Percentiles rank a stretch among this genome's conserved stretches.
phyloP scores from a whole-genome alignment of 2,329 filamentous ascomycete genomes.

The Cytospora chrysosperma region DNA sequence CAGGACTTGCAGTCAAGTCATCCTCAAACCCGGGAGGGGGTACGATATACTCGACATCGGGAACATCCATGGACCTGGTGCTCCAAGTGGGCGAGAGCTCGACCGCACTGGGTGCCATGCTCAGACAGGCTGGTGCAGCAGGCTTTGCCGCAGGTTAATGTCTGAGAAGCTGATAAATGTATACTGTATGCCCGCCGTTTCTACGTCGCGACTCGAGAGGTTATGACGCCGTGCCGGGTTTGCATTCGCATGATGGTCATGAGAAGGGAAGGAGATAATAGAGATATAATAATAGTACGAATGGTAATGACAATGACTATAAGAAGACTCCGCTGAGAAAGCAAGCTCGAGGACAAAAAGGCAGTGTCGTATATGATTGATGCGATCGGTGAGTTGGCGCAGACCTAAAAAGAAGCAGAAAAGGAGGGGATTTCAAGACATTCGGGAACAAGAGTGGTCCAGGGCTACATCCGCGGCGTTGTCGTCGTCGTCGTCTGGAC shows the following conservation, averaged over 20 bases:
- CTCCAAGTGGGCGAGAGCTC: slow-evolving; percentile 15
- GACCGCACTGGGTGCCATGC: slow-evolving; percentile 14
- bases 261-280: neutral
- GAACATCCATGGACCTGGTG: slow-evolving; percentile 15
- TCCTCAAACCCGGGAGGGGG: slow-evolving; percentile 22
- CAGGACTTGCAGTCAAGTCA: slow-evolving; percentile 29
- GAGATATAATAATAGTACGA: slow-evolving; percentile 4
- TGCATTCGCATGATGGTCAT: slow-evolving; percentile 21
- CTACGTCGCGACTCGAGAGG: slow-evolving; percentile 16
- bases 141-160: neutral
- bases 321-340: neutral
- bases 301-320: neutral
- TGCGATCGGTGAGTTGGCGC: slow-evolving; percentile 6
- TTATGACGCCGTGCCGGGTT: slow-evolving; percentile 1
- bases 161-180: neutral
- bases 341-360: neutral
- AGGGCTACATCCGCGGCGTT: neutral
- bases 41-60: slow-evolving; percentile 24
- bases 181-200: slow-evolving; percentile 8
- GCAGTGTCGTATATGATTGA: neutral
- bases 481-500: neutral
- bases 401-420: slow-evolving; percentile 1
- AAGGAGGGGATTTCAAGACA: neutral
- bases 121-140: slow-evolving; percentile 5
- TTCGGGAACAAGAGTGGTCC: neutral